Conservation (phyloP, 208 protist species). For the Wallacemonas sp. region DNA sequence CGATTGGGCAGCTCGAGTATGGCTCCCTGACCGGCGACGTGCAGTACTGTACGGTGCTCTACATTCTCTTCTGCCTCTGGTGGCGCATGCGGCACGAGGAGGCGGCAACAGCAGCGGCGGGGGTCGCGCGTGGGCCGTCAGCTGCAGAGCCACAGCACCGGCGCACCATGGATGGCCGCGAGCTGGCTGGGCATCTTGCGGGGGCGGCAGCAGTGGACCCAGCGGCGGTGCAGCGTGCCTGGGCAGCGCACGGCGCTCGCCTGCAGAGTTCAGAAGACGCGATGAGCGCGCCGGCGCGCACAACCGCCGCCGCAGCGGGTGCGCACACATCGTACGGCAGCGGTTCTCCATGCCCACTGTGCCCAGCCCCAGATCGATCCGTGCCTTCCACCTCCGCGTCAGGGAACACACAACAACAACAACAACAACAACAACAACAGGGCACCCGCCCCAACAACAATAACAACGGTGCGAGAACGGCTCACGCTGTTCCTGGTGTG, state of each 20-base stretch:
- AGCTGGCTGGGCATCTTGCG: neutral
- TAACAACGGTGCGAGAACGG: too few relatives aligned
- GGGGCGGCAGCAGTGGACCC: neutral
- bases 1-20: constrained; percentile 68
- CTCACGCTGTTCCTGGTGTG: too few relatives aligned
- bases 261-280: neutral
- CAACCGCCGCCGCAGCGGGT: neutral
- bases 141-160: too few relatives aligned
- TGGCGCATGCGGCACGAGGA: constrained; percentile 64
- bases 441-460: too few relatives aligned
- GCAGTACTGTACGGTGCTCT: constrained; percentile 80
- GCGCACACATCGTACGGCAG: neutral
- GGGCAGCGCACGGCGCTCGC: neutral
- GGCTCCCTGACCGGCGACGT: constrained; percentile 76
- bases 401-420: too few relatives aligned
- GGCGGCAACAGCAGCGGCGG: constrained; percentile 27
- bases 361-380: neutral
- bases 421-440: too few relatives aligned
- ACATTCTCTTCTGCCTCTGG: constrained; percentile 79
- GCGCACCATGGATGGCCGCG: neutral
- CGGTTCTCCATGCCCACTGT: neutral
- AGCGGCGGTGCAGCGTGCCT: neutral
- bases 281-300: neutral
- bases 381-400: neutral
- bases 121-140: too few relatives aligned